phyloP scores from a whole-genome alignment of 495 filamentous ascomycete genomes.

The Penicillium arizonense region DNA sequence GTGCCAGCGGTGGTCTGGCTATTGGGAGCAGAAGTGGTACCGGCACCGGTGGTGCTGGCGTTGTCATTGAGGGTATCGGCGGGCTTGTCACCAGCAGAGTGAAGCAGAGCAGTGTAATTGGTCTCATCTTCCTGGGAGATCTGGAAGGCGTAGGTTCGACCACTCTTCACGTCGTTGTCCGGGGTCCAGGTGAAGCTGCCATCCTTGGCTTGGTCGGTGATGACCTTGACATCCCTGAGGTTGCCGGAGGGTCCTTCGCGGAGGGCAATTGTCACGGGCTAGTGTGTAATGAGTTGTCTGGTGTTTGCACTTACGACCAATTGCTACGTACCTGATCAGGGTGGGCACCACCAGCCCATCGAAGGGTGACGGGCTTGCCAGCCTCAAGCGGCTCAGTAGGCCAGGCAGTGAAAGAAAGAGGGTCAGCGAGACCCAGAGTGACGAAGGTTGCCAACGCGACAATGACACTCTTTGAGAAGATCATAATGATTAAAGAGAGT shows the following conservation, averaged over 20 bases:
- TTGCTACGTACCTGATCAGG: constrained; percentile 13
- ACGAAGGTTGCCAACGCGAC: constrained; percentile 30
- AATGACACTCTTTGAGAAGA: constrained; percentile 30
- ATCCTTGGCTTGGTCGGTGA: constrained; percentile 35
- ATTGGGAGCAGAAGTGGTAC: neutral
- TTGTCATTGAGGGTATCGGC: constrained; percentile 14
- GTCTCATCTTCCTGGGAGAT: constrained; percentile 39
- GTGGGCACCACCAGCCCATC: constrained; percentile 42
- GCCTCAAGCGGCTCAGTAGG: constrained; percentile 35
- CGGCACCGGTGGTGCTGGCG: constrained; percentile 14
- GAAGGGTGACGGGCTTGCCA: constrained; percentile 39
- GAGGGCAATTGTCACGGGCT: constrained; percentile 45
- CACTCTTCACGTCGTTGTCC: constrained; percentile 32
- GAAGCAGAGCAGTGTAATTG: constrained; percentile 49
- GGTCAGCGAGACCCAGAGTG: constrained; percentile 23
- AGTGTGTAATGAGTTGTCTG: constrained; percentile 1
- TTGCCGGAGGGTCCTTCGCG: constrained; percentile 40
- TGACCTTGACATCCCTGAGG: constrained; percentile 38
- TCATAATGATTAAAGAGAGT: constrained; percentile 12
- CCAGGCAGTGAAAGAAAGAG: constrained; percentile 43
- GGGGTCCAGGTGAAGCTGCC: constrained; percentile 44
- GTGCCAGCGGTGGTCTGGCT: constrained; percentile 4
- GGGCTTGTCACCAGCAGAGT: constrained; percentile 16
- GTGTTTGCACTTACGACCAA: too few species aligned
- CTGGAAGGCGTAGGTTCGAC: constrained; percentile 45